phyloP scores from a whole-genome alignment of 306 rosid species.

The Luffa aegyptiaca region DNA sequence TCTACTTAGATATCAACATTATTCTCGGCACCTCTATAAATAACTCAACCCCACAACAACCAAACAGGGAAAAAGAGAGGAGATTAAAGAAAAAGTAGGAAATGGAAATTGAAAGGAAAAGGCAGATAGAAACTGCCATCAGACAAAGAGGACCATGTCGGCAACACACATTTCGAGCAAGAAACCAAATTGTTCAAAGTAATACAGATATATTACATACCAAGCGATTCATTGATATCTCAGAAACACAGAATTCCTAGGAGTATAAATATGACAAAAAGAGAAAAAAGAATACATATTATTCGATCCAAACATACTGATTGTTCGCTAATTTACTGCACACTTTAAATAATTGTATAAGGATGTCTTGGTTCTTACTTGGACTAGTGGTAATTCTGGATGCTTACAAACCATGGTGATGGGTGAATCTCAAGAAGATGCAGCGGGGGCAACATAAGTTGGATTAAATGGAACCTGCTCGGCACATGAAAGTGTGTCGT shows the following conservation, averaged over 20 bases:
- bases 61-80: not conserved
- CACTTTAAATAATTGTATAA: constrained; percentile 9
- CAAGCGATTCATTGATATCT: not conserved
- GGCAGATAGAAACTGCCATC: not conserved
- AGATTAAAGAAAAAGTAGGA: not conserved
- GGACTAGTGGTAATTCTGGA: not conserved
- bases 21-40: not conserved
- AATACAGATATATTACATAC: constrained; percentile 3
- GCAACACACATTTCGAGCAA: not conserved
- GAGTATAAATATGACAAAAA: constrained; percentile 6
- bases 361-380: constrained; percentile 8
- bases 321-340: constrained; percentile 3
- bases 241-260: constrained; percentile 2
- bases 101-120: not conserved
- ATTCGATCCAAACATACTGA: not conserved
- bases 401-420: not conserved
- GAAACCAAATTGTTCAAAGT: constrained; percentile 3
- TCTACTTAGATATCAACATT: not conserved
- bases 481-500: constrained; percentile 53
- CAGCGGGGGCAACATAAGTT: constrained; percentile 1
- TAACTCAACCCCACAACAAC: not conserved
- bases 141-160: not conserved
- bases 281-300: not conserved
- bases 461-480: constrained; percentile 81
- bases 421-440: constrained; percentile 38